Base-by-base conservation (phyloP, 441 rosid genomes). In the Capsella rubella region DNA sequence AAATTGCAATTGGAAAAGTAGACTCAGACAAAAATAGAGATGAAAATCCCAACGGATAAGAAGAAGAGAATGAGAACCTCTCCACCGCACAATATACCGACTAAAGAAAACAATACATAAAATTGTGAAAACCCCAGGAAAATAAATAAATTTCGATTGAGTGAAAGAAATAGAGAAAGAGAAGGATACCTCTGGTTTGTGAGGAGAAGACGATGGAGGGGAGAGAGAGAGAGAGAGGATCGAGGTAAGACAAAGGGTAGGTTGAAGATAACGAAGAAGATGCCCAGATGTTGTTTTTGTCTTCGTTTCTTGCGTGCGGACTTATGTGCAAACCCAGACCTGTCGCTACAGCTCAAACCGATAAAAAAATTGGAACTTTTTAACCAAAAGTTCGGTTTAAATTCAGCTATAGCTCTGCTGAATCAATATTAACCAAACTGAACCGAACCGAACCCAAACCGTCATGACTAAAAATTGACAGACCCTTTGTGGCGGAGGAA, bases 191-290 rank as follows among this genome's bases (percentile, higher is more conserved):
- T 42, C 0, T 67, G 64, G 72, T 28, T 29, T 57, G 37, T 39
- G 47, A 12, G 31, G 42, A 68, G 60, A 66, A 66, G 49, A 13
- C 49, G 69, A 47, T 29, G 15, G 31, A 6, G 11, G 60, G 4
- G 56, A 25, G 56, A 42, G 32, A 39, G 49, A 56, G 27, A 40
- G 43, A 64, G 74, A 75, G 74, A 69, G 47, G 76, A 70, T 76
- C 79, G 75, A 69, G 65, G 79, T 64, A 57, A 71, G 80, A 77
- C 76, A 77, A 71, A 64, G 43, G 32, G 53, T 77, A 64, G 72
- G 68, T 50, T 76, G 5, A 46, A 13, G 79, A 63, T 76, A 76
- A 69, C 75, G 51, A 75, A 39, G 72, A 76, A 40, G 75, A 69
- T 63, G 29, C 54, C 60, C 8, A 47, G 9, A 25, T 62, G n/a